Evolutionary conservation across 257 asterid species (phyloP), one percentile per base, ranked within the genome.

Genomic region (Thymus mandschuricus): DNA sequence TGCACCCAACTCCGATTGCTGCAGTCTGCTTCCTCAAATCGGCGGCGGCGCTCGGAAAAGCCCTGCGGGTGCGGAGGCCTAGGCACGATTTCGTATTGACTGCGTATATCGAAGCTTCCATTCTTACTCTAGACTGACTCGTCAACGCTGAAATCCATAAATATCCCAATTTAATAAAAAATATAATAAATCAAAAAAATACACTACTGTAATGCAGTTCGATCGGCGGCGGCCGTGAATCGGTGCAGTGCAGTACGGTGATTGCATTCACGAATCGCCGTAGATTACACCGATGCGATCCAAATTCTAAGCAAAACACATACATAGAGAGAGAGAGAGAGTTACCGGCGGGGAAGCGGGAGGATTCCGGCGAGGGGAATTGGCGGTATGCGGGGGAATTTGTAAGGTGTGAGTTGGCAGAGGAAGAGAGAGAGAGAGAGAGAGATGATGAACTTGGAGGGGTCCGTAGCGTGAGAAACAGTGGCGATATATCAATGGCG

Each of bases 41-140:
- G 9, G 57, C 68, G 49, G 56, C 51, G 49, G 56, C 51, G 49
- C 80, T 78, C 35, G 65, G 66, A 28, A 78, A 76, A 77, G 64
- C 63, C 76, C 86, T 68, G 6, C 85, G 85, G 57, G 60, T 80
- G 10, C 48, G 79, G 43, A 81, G 57, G 69, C 78, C 82, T 61
- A 83, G 72, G 35, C 75, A 70, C 44, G 65, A 63, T 68, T 66
- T 82, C 27, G 84, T 83, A 69, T 73, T 85, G 46, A 82, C 83
- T 27, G 85, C 72, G 56, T 55, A 75, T 2, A 80, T 69, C 21
- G 88, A 83, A 49, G 86, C 86, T 85, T 87, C 90, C 97, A 91
- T 91, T 79, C 69, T 29, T 69, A 29, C 58, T 44, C 45, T 60
- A 50, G 52, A 51, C 73, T 64, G 66, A 69, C 77, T 77, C 80